Percentiles rank a stretch among this genome's conserved stretches.
These are phyloP conservation scores for Phytopythium vexans DNA, from an alignment of 352 stramenopile species.

Conservation along the genomic window DNA sequence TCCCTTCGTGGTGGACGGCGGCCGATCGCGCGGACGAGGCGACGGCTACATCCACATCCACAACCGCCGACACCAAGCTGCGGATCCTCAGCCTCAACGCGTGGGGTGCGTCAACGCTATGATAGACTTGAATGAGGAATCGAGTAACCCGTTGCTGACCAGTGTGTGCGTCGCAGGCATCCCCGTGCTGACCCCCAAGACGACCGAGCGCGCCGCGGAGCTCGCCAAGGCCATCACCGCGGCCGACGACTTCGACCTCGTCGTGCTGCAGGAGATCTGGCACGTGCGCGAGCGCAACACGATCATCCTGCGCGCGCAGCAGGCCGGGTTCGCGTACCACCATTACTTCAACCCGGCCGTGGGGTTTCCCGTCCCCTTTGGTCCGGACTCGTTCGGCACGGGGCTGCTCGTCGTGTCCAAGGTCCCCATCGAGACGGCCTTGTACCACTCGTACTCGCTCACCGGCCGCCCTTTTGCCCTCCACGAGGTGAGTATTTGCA, in stretches of 20 bases:
- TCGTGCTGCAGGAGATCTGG: constrained; percentile 85
- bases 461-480: constrained; percentile 74
- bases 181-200: constrained; percentile 54
- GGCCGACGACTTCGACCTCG: constrained; percentile 52
- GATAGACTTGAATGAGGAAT: neutral
- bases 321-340: constrained; percentile 67
- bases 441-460: constrained; percentile 78
- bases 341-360: constrained; percentile 84
- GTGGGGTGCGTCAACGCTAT: constrained; percentile 42
- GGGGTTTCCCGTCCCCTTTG: constrained; percentile 70
- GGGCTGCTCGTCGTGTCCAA: constrained; percentile 74
- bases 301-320: constrained; percentile 53
- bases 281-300: constrained; percentile 76
- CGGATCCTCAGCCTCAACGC: constrained; percentile 75
- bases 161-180: constrained; percentile 31
- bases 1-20: constrained; percentile 21
- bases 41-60: too few relatives aligned
- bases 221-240: constrained; percentile 66
- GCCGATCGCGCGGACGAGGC: constrained; percentile 6
- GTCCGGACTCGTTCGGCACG: constrained; percentile 71
- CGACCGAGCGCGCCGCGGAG: constrained; percentile 54
- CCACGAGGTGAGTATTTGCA: constrained; percentile 32
- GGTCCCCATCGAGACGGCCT: constrained; percentile 50
- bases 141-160: neutral
- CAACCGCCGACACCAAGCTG: constrained; percentile 25